A percentile compares a stretch with the other conserved stretches of the same genome.
Evolutionary conservation across 768 basidiomycete species (phyloP).

Genomic region (Clathrus columnatus): DNA sequence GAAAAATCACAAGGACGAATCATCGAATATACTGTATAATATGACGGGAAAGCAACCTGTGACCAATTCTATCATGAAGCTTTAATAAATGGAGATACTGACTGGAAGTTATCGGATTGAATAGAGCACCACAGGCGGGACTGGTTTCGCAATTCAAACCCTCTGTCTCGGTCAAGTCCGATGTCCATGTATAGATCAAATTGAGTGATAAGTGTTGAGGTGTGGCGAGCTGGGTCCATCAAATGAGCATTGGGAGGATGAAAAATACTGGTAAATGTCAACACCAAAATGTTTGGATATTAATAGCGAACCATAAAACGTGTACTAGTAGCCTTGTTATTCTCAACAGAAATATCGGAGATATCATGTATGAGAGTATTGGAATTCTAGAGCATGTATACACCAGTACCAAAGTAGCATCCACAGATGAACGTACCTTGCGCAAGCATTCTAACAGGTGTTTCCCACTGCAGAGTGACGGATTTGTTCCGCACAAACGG

Average conservation of each 20-base stretch:
- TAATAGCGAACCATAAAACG: conserved; percentile 10
- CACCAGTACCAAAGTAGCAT: neutral
- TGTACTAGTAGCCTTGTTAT: conserved; percentile 34
- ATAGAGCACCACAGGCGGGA: conserved; percentile 27
- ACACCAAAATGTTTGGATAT: conserved; percentile 1
- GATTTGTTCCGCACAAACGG: neutral
- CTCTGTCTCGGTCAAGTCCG: conserved; percentile 11
- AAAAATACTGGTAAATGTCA: neutral
- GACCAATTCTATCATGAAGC: conserved; percentile 41
- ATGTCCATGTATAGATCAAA: conserved; percentile 34
- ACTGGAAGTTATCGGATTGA: conserved; percentile 44
- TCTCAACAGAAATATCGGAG: conserved; percentile 44
- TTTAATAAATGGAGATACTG: conserved; percentile 47
- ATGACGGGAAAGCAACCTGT: conserved; percentile 48
- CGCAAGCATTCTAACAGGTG: conserved; percentile 9
- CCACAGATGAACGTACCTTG: neutral
- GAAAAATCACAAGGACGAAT: conserved; percentile 12
- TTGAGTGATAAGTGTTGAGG: conserved; percentile 27
- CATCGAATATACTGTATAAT: conserved; percentile 42
- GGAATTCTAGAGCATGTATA: conserved; percentile 41
- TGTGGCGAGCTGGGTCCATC: neutral
- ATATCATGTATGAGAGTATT: conserved; percentile 44
- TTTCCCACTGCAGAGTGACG: conserved; percentile 1
- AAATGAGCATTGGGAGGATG: neutral
- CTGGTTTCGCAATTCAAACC: conserved; percentile 9